phyloP scores from a whole-genome alignment of 352 stramenopile species.

The Nothophytophthora sp. region DNA sequence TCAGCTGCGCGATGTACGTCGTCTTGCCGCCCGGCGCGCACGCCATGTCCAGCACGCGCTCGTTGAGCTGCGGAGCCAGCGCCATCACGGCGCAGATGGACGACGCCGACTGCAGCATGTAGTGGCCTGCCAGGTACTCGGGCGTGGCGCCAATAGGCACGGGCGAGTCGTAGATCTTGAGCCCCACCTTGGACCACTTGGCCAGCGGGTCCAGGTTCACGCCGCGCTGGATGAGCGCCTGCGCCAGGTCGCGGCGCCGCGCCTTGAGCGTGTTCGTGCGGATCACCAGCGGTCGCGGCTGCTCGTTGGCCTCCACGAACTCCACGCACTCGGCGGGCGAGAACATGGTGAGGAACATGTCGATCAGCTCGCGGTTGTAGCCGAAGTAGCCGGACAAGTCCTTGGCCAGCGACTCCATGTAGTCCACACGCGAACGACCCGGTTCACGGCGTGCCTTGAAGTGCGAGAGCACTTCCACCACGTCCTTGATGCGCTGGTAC shows the following conservation, averaged over 20 bases:
- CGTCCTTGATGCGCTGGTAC: slow-evolving; percentile 94
- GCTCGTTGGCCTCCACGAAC: slow-evolving; percentile 99
- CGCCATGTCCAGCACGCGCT: slow-evolving; percentile 98
- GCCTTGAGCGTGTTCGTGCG: slow-evolving; percentile 99
- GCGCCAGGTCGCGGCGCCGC: slow-evolving; percentile 96
- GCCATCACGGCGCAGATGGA: slow-evolving; percentile 99
- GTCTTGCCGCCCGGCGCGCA: slow-evolving; percentile 99
- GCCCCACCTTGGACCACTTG: slow-evolving; percentile 98
- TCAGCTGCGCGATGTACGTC: slow-evolving; percentile 99
- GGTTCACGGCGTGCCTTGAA: slow-evolving; percentile 95
- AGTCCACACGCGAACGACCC: slow-evolving; percentile 94
- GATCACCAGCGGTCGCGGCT: slow-evolving; percentile 97
- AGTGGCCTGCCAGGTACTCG: slow-evolving; percentile 99
- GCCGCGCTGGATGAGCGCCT: slow-evolving; percentile 98
- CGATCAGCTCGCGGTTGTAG: slow-evolving; percentile 98
- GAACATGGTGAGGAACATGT: slow-evolving; percentile 98
- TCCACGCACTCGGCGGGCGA: slow-evolving; percentile 97
- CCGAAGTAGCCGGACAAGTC: slow-evolving; percentile 98
- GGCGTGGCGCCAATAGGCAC: slow-evolving; percentile 99
- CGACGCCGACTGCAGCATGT: slow-evolving; percentile 99
- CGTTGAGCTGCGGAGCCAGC: slow-evolving; percentile 95
- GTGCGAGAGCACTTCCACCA: slow-evolving; percentile 93
- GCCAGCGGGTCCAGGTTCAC: slow-evolving; percentile 98
- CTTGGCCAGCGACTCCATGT: slow-evolving; percentile 91
- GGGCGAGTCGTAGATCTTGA: slow-evolving; percentile 98